These are phyloP conservation scores for Trichoderma hamatum DNA, from an alignment of 2,329 filamentous ascomycete genomes.

Conservation along the genomic window DNA sequence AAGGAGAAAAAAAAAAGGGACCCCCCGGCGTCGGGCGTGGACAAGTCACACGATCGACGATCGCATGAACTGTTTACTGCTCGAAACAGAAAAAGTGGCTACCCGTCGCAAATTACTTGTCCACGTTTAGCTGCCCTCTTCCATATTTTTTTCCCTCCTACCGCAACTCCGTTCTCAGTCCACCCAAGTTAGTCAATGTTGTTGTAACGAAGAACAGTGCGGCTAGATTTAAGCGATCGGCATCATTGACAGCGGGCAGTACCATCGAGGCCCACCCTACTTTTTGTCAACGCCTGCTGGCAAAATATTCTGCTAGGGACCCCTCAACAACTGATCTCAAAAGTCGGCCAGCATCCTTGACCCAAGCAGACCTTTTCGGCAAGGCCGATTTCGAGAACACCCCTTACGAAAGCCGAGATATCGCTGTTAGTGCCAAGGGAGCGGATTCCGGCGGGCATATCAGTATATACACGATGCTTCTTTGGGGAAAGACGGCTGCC, in stretches of 20 bases:
- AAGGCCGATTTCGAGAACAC: constrained; percentile 17
- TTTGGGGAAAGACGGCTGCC: constrained; percentile 9
- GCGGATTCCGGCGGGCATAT: not conserved
- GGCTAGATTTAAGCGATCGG: constrained; percentile 24
- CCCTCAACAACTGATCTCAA: constrained; percentile 4
- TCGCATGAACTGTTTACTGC: constrained; percentile 24
- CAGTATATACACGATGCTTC: constrained; percentile 1
- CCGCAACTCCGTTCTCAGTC: constrained; percentile 4
- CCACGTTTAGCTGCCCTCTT: not conserved
- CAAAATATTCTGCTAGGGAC: not conserved
- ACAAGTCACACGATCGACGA: constrained; percentile 26
- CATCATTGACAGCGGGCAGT: constrained; percentile 25
- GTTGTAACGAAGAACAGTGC: constrained; percentile 16
- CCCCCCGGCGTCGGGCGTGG: not conserved
- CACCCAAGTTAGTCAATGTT: not conserved
- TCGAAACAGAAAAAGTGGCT: constrained; percentile 24
- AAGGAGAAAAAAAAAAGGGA: not conserved
- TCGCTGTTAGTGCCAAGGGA: constrained; percentile 4
- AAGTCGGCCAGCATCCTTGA: constrained; percentile 2
- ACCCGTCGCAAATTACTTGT: constrained; percentile 23
- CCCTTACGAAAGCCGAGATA: constrained; percentile 15
- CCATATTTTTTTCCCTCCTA: not conserved
- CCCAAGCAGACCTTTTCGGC: constrained; percentile 10
- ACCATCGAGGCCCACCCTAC: constrained; percentile 11
- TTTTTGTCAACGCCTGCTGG: not conserved